phyloP scores from a whole-genome alignment of 2,329 filamentous ascomycete genomes.

The Ascochyta clinopodiicola region DNA sequence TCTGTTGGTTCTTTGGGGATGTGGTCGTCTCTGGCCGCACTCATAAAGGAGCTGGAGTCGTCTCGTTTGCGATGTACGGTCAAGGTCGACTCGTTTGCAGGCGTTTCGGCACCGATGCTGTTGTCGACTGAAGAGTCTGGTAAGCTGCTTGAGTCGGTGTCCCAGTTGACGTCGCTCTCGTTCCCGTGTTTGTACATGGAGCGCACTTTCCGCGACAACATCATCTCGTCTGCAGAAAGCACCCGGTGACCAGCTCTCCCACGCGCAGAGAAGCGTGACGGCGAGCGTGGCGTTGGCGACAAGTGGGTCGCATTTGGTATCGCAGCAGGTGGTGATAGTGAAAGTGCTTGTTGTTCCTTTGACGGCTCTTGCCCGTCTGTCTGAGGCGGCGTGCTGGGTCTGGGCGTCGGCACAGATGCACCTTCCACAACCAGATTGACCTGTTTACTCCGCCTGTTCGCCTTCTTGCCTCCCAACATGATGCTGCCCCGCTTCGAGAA shows the following conservation, averaged over 20 bases:
- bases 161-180: slow-evolving; percentile 59
- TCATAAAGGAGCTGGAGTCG: slow-evolving; percentile 38
- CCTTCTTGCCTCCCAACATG: slow-evolving; percentile 61
- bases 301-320: slow-evolving; percentile 32
- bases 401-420: slow-evolving; percentile 4
- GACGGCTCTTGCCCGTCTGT: slow-evolving; percentile 20
- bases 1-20: slow-evolving; percentile 62
- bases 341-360: slow-evolving; percentile 17
- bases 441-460: slow-evolving; percentile 47
- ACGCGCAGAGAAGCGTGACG: slow-evolving; percentile 46
- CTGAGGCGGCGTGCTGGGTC: slow-evolving; percentile 10
- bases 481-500: slow-evolving; percentile 69
- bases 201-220: slow-evolving; percentile 67
- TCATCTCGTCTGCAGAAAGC: slow-evolving; percentile 69
- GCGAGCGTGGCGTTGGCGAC: slow-evolving; percentile 43
- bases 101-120: slow-evolving; percentile 30
- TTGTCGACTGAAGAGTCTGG: slow-evolving; percentile 25
- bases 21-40: slow-evolving; percentile 34
- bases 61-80: slow-evolving; percentile 33
- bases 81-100: slow-evolving; percentile 37
- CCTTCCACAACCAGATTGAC: slow-evolving; percentile 33
- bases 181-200: slow-evolving; percentile 69
- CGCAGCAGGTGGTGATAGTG: slow-evolving; percentile 34
- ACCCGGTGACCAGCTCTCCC: slow-evolving; percentile 53
- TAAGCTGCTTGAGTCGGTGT: slow-evolving; percentile 28